Evolutionary conservation across 2,329 filamentous ascomycete genomes (phyloP), one percentile per base, ranked within the genome.

Genomic region (Ceratocystis papillata): DNA sequence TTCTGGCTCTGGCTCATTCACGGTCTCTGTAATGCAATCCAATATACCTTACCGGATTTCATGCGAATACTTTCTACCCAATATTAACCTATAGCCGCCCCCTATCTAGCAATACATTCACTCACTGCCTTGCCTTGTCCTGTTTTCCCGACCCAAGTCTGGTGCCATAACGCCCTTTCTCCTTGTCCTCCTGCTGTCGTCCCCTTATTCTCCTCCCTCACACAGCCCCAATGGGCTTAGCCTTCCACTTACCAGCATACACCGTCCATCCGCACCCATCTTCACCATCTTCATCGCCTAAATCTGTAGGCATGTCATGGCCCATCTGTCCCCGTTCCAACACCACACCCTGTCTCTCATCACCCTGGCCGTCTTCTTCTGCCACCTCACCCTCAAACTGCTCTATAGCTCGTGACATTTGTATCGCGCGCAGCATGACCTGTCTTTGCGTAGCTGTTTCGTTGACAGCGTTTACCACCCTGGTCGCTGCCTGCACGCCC

Each of bases 311-410:
- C 17, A 64, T 63, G 45, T 62, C 64, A 1, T 12, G 55, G n/a
- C 72, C 69, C 25, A 46, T 45, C 5, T 74, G 73, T 66, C 73
- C 72, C 67, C 70, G 69, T 69, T 67, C 72, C 74, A 41, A 15
- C 10, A 80, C 73, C 82, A 83, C 67, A 85, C 30, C 41, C 60
- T 57, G 41, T 5, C 7, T 60, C 79, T 69, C 83, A 70, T 70
- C 68, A 74, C 71, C 68, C 20, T 68, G 15, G 3, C 15, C 25
- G 15, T 17, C 61, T 30, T 33, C 33, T 4, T 15, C 41, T 12
- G 45, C 33, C 45, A 59, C 10, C 28, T 62, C 41, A 10, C 50
- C 66, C 44, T 69, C 70, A 5, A 70, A 72, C 45, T 73, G 72
- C 41, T 78, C 66, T 53, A 84, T 71, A 37, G 74, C 75, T 67